Conservation (phyloP, 164 flowering plant species). For the Akebia trifoliata region DNA sequence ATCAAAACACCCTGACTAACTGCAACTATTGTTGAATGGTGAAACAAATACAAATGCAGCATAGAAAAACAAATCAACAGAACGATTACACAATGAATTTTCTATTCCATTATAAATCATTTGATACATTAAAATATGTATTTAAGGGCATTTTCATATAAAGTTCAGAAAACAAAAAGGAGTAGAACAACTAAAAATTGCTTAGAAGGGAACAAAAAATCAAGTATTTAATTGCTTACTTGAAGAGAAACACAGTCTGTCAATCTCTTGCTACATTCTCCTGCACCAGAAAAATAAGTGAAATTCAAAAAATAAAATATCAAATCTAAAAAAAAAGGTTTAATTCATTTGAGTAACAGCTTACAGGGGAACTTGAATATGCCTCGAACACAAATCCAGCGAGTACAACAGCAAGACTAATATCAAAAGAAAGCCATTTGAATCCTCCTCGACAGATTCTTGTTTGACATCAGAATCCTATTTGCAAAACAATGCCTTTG, state of each 20-base stretch:
- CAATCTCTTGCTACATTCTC: conserved; percentile 68
- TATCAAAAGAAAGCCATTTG: conserved; percentile 67
- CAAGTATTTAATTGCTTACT: conserved; percentile 40
- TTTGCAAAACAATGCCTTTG: conserved; percentile 16
- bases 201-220: too few relatives aligned
- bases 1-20: not conserved
- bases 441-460: conserved; percentile 23
- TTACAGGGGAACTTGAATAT: conserved; percentile 68
- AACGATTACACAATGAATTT: not conserved
- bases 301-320: conserved; percentile 10
- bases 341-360: not conserved
- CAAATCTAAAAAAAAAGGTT: not conserved
- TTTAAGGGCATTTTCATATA: not conserved
- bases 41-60: too few relatives aligned
- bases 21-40: not conserved
- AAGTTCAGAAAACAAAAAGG: not conserved
- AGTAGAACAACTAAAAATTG: too few relatives aligned
- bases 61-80: too few relatives aligned
- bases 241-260: conserved; percentile 79
- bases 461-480: conserved; percentile 16
- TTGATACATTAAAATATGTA: not conserved
- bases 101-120: not conserved
- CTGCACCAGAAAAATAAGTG: conserved; percentile 24
- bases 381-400: conserved; percentile 98
- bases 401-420: conserved; percentile 87